Conservation (phyloP, 768 basidiomycete species). For the Suillus lakei region DNA sequence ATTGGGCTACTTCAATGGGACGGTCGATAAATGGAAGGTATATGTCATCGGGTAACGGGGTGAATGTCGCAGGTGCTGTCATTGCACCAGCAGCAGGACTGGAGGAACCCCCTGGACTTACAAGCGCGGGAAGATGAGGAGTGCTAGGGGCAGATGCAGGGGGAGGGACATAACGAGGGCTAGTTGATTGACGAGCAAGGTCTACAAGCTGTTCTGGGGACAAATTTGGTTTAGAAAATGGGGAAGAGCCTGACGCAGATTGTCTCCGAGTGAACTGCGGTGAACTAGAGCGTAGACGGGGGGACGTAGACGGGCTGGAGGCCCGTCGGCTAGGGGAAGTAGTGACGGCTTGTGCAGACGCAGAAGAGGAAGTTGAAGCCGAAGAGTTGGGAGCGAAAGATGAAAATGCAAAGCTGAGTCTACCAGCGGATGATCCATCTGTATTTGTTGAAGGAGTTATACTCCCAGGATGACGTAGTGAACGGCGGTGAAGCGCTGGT, state of each 20-base stretch:
- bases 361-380: constrained; percentile 20
- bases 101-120: constrained; percentile 7
- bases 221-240: constrained; percentile 53
- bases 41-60: constrained; percentile 74
- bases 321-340: constrained; percentile 37
- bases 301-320: constrained; percentile 43
- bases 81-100: constrained; percentile 6
- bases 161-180: constrained; percentile 38
- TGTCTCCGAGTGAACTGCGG: constrained; percentile 34
- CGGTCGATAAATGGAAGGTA: constrained; percentile 89
- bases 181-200: constrained; percentile 66
- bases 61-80: constrained; percentile 63
- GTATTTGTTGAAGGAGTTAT: constrained; percentile 32
- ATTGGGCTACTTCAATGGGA: constrained; percentile 69
- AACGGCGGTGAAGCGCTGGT: constrained; percentile 32
- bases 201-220: constrained; percentile 78
- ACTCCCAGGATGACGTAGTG: constrained; percentile 37
- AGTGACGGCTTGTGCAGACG: constrained; percentile 29
- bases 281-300: constrained; percentile 55
- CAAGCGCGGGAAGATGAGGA: constrained; percentile 19
- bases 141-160: constrained; percentile 21
- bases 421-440: constrained; percentile 24
- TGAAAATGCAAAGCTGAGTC: constrained; percentile 69
- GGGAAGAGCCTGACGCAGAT: constrained; percentile 38
- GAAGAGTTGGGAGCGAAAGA: constrained; percentile 51